These are phyloP conservation scores for Arthrobotrys pseudoclavata DNA, from an alignment of 2,329 filamentous ascomycete genomes.

Conservation along the genomic window DNA sequence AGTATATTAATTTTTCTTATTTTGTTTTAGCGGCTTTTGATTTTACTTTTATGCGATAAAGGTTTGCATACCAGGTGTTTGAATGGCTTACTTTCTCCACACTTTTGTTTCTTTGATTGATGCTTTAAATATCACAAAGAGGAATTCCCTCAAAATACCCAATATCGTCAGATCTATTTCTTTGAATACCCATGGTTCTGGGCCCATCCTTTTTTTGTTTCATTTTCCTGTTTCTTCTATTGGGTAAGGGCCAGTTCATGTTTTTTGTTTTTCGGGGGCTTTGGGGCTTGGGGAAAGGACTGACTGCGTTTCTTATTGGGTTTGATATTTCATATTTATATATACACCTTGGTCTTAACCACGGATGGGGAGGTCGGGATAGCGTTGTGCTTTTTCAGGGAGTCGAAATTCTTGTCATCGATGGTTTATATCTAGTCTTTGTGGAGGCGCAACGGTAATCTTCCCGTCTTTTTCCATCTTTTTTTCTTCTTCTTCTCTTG, in stretches of 20 bases:
- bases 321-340: constrained; percentile 32
- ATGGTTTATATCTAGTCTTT: constrained; percentile 52
- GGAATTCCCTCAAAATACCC: constrained; percentile 10
- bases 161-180: constrained; percentile 42
- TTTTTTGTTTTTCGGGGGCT: constrained; percentile 6
- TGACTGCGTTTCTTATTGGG: constrained; percentile 42
- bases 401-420: constrained; percentile 54
- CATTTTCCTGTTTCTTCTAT: constrained; percentile 6
- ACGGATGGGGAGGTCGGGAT: constrained; percentile 46
- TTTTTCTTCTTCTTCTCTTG: constrained; percentile 36
- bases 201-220: constrained; percentile 11
- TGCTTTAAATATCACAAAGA: constrained; percentile 13
- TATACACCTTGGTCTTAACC: constrained; percentile 14
- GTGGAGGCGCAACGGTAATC: constrained; percentile 57
- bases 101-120: constrained; percentile 20
- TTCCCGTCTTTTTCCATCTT: constrained; percentile 57
- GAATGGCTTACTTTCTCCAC: constrained; percentile 49
- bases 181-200: constrained; percentile 29
- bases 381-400: constrained; percentile 59
- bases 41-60: constrained; percentile 16
- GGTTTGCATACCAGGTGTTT: constrained; percentile 54
- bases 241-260: constrained; percentile 13
- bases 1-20: constrained; percentile 44
- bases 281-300: constrained; percentile 31
- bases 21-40: constrained; percentile 32